phyloP scores from a whole-genome alignment of 2,329 filamentous ascomycete species.

The Sclerotinia minor region DNA sequence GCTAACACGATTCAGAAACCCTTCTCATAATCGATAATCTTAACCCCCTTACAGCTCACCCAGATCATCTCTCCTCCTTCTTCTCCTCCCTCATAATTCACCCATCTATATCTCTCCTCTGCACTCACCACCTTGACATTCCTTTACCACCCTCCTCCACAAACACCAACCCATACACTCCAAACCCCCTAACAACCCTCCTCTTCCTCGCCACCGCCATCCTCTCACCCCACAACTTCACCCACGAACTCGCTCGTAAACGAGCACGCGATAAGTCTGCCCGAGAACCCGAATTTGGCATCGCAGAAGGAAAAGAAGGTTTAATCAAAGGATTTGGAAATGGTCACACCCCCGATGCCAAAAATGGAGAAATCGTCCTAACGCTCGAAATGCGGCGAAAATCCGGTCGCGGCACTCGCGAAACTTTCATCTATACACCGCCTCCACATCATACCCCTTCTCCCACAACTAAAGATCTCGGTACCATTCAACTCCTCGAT shows the following conservation, averaged over 20 bases:
- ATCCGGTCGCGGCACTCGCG: conserved; percentile 44
- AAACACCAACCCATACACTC: conserved; percentile 56
- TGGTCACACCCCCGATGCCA: conserved; percentile 32
- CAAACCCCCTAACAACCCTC: conserved; percentile 69
- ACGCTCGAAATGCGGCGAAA: conserved; percentile 85
- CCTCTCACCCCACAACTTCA: conserved; percentile 69
- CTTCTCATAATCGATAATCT: conserved; percentile 81
- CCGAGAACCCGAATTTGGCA: conserved; percentile 74
- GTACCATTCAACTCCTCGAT: conserved; percentile 58
- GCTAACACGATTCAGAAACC: conserved; percentile 51
- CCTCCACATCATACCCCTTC: conserved; percentile 21
- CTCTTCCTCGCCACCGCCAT: conserved; percentile 87
- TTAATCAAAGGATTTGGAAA: conserved; percentile 58
- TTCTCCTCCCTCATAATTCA: conserved; percentile 67
- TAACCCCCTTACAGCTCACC: conserved; percentile 60
- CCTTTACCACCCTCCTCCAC: conserved; percentile 60
- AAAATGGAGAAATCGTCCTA: conserved; percentile 62
- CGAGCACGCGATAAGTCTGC: conserved; percentile 74
- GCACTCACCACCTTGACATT: conserved; percentile 80
- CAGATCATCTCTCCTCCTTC: conserved; percentile 63
- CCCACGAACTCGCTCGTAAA: conserved; percentile 72
- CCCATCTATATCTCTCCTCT: conserved; percentile 70
- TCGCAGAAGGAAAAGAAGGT: conserved; percentile 76
- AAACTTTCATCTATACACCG: conserved; percentile 58
- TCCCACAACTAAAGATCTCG: conserved; percentile 27